Base-by-base conservation (phyloP, 2,329 filamentous ascomycete genomes). In the Fusarium sp. region DNA sequence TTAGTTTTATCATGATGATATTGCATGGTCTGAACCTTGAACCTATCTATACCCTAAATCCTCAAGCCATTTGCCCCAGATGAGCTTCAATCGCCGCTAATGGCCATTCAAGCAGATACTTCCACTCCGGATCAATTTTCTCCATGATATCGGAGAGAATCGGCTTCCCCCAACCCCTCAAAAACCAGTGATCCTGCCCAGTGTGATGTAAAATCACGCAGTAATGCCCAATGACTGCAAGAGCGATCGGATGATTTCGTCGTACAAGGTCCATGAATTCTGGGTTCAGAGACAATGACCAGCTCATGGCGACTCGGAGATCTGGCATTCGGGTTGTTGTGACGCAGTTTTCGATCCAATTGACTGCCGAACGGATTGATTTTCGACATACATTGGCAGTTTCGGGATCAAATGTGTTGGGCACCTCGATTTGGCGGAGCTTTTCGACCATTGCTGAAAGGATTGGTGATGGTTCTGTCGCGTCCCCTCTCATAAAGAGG, bases 201-300 rank as follows among this genome's bases (percentile, higher is more conserved):
- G 62, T 44, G 8, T 64, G 44, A 9, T 75, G 56, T 24, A 75
- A 24, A 10, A 74, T 29, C 2, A 75, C 69, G 14, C 66, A 72
- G 20, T 75, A 75, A 17, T 75, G 66, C 1, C 71, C 66, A 12
- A 75, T 42, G 20, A 75, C 12, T 5, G 61, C 22, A 7, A 75
- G 60, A 3, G 74, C 66, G 20, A 68, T 6, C 11, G 73, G 66
- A 14, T 75, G 66, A 7, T 66, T 65, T 17, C 61, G 73, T n/a
- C 61, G 61, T 2, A 72, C 27, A 3, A 75, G 71, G 3, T 75
- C 71, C 22, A 75, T 16, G 4, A 75, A 75, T 6, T 69, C 63
- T 11, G 66, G 35, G 2, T 61, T 64, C 5, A 75, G 44, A 14
- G 61, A 71, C 24, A 75, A 46, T 4, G 69, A 61, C 49, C 66